Percentiles rank a stretch among this genome's conserved stretches.
These are phyloP conservation scores for Solanum piurae DNA, from an alignment of 257 asterid species.

Conservation along the genomic window DNA sequence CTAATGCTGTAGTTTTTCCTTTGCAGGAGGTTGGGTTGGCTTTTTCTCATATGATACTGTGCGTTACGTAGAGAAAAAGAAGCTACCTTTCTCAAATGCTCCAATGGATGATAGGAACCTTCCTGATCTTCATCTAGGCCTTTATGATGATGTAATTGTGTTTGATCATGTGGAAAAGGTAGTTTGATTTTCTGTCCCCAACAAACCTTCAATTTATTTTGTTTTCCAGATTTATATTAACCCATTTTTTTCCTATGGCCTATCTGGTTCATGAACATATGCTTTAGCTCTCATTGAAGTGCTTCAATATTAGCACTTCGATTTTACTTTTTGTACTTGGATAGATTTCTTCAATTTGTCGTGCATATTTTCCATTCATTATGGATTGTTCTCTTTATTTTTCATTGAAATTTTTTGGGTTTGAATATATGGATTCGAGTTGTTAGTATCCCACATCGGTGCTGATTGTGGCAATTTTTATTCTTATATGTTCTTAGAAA, in stretches of 20 bases:
- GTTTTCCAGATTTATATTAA: neutral
- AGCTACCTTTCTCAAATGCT: slow-evolving; percentile 76
- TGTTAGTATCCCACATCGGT: neutral
- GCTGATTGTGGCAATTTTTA: neutral
- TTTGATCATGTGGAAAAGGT: slow-evolving; percentile 99
- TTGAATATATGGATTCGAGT: neutral
- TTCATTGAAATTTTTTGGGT: neutral
- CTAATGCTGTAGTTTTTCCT: slow-evolving; percentile 13
- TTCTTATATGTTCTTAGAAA: neutral
- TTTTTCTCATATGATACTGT: slow-evolving; percentile 91
- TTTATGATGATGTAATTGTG: slow-evolving; percentile 86
- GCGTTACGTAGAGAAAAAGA: slow-evolving; percentile 89
- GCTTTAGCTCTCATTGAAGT: neutral
- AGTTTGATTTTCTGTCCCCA: neutral
- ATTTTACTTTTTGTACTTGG: neutral
- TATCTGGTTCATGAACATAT: neutral
- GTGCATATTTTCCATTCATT: neutral
- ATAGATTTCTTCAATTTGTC: neutral
- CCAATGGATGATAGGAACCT: slow-evolving; percentile 85
- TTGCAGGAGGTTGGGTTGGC: slow-evolving; percentile 99
- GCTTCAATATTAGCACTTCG: neutral
- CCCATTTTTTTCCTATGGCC: neutral
- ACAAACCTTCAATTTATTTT: neutral
- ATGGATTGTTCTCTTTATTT: neutral
- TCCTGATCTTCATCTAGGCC: slow-evolving; percentile 94